Conservation (phyloP, 1,284 basidiomycete genomes). For the Irpex rosettiformis region DNA sequence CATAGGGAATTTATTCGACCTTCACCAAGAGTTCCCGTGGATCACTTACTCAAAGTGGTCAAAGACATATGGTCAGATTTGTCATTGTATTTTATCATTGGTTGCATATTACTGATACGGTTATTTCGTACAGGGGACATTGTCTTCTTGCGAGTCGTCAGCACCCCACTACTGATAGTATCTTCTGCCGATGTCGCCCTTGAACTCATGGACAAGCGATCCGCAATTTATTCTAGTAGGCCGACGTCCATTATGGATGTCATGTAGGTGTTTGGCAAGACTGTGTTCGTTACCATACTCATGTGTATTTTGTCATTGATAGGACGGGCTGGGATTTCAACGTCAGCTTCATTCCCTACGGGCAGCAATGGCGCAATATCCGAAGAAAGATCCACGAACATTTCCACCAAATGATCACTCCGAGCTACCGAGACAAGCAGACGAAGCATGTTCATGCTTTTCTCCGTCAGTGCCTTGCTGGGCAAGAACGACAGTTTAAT, state of each 20-base stretch:
- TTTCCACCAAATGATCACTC: constrained; percentile 13
- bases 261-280: constrained; percentile 47
- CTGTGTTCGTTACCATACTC: constrained; percentile 42
- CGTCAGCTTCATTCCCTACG: constrained; percentile 31
- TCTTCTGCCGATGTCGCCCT: neutral
- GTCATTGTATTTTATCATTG: too few relatives aligned
- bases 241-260: neutral
- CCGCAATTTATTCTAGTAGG: constrained; percentile 4
- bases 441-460: neutral
- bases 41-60: constrained; percentile 8
- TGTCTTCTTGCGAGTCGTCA: neutral
- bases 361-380: constrained; percentile 28
- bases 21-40: constrained; percentile 9
- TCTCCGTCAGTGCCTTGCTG: neutral
- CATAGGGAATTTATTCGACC: constrained; percentile 3
- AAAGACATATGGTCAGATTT: neutral
- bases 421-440: constrained; percentile 5
- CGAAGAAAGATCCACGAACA: constrained; percentile 21
- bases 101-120: too few relatives aligned
- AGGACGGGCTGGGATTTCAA: constrained; percentile 27
- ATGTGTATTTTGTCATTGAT: constrained; percentile 9
- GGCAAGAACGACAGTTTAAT: neutral
- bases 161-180: neutral
- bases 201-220: constrained; percentile 5
- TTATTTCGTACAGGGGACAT: too few relatives aligned